These are phyloP conservation scores for Nematodospora valgi DNA, from an alignment of 805 yeast species.

Conservation along the genomic window DNA sequence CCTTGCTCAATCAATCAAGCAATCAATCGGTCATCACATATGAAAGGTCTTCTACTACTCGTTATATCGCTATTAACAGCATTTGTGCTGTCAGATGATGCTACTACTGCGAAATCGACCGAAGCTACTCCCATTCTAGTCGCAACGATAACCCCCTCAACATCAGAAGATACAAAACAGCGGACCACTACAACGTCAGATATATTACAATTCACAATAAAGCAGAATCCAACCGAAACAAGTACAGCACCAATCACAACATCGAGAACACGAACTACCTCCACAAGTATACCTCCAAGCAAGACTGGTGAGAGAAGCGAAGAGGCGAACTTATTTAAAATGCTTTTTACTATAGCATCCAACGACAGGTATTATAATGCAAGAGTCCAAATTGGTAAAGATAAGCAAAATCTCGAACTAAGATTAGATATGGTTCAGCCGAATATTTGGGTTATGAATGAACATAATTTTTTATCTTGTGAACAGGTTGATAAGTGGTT, in stretches of 20 bases:
- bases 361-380: conserved; percentile 18
- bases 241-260: conserved; percentile 3
- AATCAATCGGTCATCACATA: no score
- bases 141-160: no score
- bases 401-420: conserved; percentile 4
- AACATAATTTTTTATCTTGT: conserved; percentile 22
- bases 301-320: conserved; percentile 2
- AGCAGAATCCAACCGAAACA: no score
- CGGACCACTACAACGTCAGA: no score
- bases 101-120: no score
- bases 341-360: conserved; percentile 13
- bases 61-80: no score
- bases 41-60: no score
- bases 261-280: neutral
- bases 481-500: conserved; percentile 17
- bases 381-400: conserved; percentile 6
- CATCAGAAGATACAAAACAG: no score
- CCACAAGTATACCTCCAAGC: conserved; percentile 2
- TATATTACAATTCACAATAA: no score
- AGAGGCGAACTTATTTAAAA: conserved; percentile 8
- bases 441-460: conserved; percentile 36
- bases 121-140: no score
- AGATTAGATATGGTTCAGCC: conserved; percentile 36
- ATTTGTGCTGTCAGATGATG: no score
- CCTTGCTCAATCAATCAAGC: no score